Conservation (phyloP, 192 early-diverging fungal genomes). For the Mortierella antarctica region DNA sequence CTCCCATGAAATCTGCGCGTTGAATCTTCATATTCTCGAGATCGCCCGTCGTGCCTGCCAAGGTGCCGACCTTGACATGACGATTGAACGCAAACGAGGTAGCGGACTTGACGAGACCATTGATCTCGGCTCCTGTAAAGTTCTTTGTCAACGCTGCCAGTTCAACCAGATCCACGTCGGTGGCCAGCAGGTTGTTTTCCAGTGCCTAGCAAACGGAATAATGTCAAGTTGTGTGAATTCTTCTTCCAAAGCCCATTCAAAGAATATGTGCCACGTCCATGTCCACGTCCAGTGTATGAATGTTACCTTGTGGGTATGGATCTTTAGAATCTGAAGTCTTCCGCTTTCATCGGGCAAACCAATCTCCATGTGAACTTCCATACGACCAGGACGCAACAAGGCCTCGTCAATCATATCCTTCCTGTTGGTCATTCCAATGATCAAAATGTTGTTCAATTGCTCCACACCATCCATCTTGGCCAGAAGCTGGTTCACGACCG, state of each 20-base stretch:
- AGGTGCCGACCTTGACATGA: constrained; percentile 92
- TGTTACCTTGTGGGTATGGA: constrained; percentile 86
- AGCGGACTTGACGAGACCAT: constrained; percentile 91
- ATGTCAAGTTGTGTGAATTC: too few relatives aligned
- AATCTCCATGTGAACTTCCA: constrained; percentile 98
- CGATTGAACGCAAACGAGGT: constrained; percentile 96
- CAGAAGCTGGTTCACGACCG: constrained; percentile 96
- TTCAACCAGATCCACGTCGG: constrained; percentile 86
- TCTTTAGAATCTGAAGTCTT: constrained; percentile 94
- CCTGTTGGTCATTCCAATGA: constrained; percentile 99
- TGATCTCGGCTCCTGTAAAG: constrained; percentile 97
- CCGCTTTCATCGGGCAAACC: constrained; percentile 92
- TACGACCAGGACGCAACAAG: constrained; percentile 91
- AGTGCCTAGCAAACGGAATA: constrained; percentile 67
- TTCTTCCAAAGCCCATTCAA: too few relatives aligned
- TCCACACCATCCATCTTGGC: constrained; percentile 99
- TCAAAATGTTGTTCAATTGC: constrained; percentile 96
- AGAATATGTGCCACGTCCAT: not conserved
- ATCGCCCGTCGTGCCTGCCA: constrained; percentile 85
- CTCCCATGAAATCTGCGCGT: constrained; percentile 86
- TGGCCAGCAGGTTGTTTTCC: constrained; percentile 79
- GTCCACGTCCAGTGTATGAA: not conserved
- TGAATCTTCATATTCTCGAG: constrained; percentile 90
- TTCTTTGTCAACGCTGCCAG: constrained; percentile 93
- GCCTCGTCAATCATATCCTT: constrained; percentile 99